phyloP scores from a whole-genome alignment of 805 yeast genomes.

The Lipomyces mesembrius region DNA sequence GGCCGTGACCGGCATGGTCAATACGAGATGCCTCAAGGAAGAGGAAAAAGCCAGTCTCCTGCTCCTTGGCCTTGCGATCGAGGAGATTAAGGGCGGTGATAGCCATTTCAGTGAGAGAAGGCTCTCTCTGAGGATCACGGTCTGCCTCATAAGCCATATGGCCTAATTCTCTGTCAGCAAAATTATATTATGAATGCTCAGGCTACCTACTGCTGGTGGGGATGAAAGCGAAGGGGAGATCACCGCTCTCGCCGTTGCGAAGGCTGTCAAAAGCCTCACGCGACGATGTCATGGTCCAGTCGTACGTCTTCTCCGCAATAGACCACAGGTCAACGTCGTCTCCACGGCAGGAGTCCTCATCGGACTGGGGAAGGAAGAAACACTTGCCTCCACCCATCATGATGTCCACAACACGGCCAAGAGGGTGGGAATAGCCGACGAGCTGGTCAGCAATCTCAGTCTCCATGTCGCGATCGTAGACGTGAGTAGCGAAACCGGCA shows the following conservation, averaged over 20 bases:
- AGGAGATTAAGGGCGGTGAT: conserved; percentile 73
- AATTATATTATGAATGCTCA: background rate
- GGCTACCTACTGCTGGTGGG: conserved; percentile 56
- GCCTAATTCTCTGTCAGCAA: conserved; percentile 37
- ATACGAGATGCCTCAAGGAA: conserved; percentile 90
- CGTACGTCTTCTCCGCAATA: conserved; percentile 61
- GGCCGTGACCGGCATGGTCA: conserved; percentile 93
- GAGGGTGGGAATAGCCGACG: conserved; percentile 70
- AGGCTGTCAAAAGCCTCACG: conserved; percentile 63
- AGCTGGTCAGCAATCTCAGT: conserved; percentile 87
- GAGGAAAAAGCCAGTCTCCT: conserved; percentile 83
- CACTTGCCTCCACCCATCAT: conserved; percentile 85
- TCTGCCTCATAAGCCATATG: conserved; percentile 89
- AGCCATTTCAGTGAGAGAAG: conserved; percentile 81
- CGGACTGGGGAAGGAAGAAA: conserved; percentile 66
- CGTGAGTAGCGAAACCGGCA: conserved; percentile 85
- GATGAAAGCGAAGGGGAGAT: conserved; percentile 76
- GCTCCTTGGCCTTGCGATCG: conserved; percentile 65
- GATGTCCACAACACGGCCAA: conserved; percentile 80
- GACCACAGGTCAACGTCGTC: conserved; percentile 72
- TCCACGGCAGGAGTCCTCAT: conserved; percentile 64
- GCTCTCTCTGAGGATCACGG: conserved; percentile 62
- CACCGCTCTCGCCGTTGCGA: conserved; percentile 62
- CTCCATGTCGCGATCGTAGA: conserved; percentile 73
- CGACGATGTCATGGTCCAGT: conserved; percentile 45